Evolutionary conservation across 2,329 filamentous ascomycete species (phyloP).

Genomic region (Aspergillus versicolor): DNA sequence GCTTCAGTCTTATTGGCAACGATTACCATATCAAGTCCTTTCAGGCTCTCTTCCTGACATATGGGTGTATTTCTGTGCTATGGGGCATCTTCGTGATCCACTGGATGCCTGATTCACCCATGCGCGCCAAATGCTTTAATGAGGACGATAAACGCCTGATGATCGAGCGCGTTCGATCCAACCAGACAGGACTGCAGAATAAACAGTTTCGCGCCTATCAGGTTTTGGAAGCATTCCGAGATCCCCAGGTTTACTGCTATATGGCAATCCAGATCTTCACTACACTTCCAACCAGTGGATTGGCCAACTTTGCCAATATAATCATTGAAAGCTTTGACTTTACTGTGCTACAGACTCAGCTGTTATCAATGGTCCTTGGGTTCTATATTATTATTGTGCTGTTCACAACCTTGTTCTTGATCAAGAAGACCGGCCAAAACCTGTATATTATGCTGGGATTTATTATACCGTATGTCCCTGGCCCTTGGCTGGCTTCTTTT

Average conservation of each 20-base stretch:
- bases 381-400: constrained; percentile 72
- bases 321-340: constrained; percentile 72
- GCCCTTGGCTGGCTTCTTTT: too few species aligned
- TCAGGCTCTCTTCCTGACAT: constrained; percentile 68
- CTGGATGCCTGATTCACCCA: constrained; percentile 68
- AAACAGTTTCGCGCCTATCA: constrained; percentile 54
- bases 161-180: constrained; percentile 60
- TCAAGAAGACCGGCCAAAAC: constrained; percentile 68
- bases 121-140: constrained; percentile 68
- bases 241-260: constrained; percentile 68
- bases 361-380: constrained; percentile 71
- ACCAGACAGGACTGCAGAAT: constrained; percentile 64
- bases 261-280: constrained; percentile 67
- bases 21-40: constrained; percentile 59
- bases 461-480: constrained; percentile 59
- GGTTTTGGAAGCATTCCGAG: constrained; percentile 57
- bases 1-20: constrained; percentile 50
- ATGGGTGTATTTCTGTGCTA: constrained; percentile 61
- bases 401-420: constrained; percentile 64
- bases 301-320: constrained; percentile 72
- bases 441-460: constrained; percentile 65
- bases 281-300: constrained; percentile 69
- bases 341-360: constrained; percentile 64
- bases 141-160: constrained; percentile 66
- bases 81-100: constrained; percentile 63